Base-by-base conservation (phyloP, 2,329 filamentous ascomycete genomes). In the Curvularia spicifera region DNA sequence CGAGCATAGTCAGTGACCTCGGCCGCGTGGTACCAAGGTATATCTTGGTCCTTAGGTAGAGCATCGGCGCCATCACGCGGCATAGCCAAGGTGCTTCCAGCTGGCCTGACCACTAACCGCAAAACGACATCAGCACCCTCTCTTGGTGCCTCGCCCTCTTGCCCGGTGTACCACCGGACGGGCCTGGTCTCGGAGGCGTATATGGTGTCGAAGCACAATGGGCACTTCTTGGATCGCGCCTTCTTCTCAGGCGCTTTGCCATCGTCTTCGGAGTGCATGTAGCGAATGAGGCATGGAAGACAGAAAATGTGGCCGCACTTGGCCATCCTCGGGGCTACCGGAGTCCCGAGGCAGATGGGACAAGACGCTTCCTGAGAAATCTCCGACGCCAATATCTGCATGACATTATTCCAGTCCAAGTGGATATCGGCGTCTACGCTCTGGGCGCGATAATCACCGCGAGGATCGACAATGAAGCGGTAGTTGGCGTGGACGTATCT, bases 271-370 rank as follows among this genome's bases (percentile, higher is more conserved):
- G 93, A 91, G 69, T 96, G 91, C 92, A 99, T 97, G 75, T 96
- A 99, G 49, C 95, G 89, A 63, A 98, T 91, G 60, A 98, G 79
- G 74, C 95, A 99, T 5, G 95, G 89, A 33, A 98, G 81, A 74
- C 95, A 99, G 76, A 97, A 98, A 12, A 99, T 97, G 74, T 99
- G 95, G 1, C 95, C 95, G 71, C 95, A 99, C 72, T 89, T 94
- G 42, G 95, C 93, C 94, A 99, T 99, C 55, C 95, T 88, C 31
- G 95, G 93, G 7, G 95, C 95, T 18, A 96, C 91, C 1, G 95
- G 95, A 54, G 91, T 91, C 1, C 91, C 96, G 28, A 99, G 85
- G 72, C 95, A 99, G 53, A 99, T 99, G 0, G 95, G 95, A 74
- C 95, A 99, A 22, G 91, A 92, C 2, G 93, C 86, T 43, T 88